These are phyloP conservation scores for Suillus paluster DNA, from an alignment of 768 basidiomycete species.

Conservation along the genomic window DNA sequence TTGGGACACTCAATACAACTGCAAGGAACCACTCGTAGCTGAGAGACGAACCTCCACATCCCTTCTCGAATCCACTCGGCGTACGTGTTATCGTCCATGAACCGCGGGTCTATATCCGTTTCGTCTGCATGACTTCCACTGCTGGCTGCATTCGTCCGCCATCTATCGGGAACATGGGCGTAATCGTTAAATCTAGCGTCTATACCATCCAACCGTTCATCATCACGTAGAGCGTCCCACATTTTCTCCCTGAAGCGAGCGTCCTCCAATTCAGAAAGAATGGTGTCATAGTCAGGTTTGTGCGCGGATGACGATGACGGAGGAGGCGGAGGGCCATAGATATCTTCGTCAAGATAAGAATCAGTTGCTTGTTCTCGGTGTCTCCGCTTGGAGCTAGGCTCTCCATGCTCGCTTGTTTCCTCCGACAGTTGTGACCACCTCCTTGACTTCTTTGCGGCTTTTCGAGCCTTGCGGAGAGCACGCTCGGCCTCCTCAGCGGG, in stretches of 20 bases:
- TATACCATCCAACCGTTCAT: conserved; percentile 66
- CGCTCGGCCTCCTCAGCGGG: conserved; percentile 59
- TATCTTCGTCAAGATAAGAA: conserved; percentile 11
- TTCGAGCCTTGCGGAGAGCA: conserved; percentile 44
- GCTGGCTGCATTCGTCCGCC: conserved; percentile 43
- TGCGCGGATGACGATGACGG: conserved; percentile 26
- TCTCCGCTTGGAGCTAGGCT: conserved; percentile 16
- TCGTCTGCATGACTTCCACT: conserved; percentile 42
- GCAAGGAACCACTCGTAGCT: conserved; percentile 7
- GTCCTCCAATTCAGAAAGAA: conserved; percentile 64
- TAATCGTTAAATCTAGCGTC: conserved; percentile 69
- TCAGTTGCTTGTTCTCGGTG: conserved; percentile 1
- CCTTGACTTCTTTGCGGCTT: conserved; percentile 56
- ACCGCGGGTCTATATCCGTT: conserved; percentile 42
- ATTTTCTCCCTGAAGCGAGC: conserved; percentile 72
- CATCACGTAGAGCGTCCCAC: conserved; percentile 72
- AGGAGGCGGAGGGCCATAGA: conserved; percentile 34
- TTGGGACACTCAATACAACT: conserved; percentile 10
- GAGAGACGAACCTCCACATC: conserved; percentile 72
- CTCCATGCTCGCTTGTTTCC: conserved; percentile 12
- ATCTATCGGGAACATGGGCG: conserved; percentile 74
- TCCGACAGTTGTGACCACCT: conserved; percentile 31
- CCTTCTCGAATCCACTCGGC: conserved; percentile 84
- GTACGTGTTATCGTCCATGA: conserved; percentile 88
- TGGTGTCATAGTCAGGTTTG: conserved; percentile 50